Conservation (phyloP, 805 yeast species). For the Lipomyces mesembrius region DNA sequence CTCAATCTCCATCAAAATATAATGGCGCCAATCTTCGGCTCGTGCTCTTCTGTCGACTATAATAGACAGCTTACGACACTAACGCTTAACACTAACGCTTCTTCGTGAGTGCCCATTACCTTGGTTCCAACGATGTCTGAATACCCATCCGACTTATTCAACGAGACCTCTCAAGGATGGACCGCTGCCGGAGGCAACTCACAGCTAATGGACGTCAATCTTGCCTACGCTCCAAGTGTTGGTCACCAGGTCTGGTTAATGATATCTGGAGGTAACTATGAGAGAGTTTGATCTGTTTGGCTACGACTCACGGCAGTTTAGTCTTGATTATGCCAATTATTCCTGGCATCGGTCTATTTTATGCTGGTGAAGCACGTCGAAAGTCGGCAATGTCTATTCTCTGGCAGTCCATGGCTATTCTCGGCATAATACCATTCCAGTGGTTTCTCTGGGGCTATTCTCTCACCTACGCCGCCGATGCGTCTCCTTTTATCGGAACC, state of each 20-base stretch:
- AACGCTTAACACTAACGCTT: too few species aligned
- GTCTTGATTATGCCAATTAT: conserved; percentile 91
- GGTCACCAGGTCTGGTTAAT: conserved; percentile 80
- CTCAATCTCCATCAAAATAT: too few species aligned
- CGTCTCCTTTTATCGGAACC: conserved; percentile 80
- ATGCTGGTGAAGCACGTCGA: conserved; percentile 91
- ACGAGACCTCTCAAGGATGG: conserved; percentile 30
- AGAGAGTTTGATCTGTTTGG: neutral
- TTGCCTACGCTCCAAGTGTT: conserved; percentile 57
- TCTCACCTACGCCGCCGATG: conserved; percentile 74
- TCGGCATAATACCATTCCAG: conserved; percentile 80
- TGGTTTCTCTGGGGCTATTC: conserved; percentile 99
- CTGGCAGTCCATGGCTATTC: conserved; percentile 95
- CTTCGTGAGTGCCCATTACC: neutral
- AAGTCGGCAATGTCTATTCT: conserved; percentile 88
- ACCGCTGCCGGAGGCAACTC: conserved; percentile 65
- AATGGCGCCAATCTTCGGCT: too few species aligned
- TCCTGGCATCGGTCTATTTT: conserved; percentile 91
- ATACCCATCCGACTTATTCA: conserved; percentile 28
- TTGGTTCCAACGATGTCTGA: conserved; percentile 22
- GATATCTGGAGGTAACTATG: conserved; percentile 42
- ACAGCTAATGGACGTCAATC: conserved; percentile 64
- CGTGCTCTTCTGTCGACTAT: neutral
- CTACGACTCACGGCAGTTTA: neutral
- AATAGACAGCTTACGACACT: neutral